Percentiles rank a stretch among this genome's conserved stretches.
Evolutionary conservation across 2,329 filamentous ascomycete species (phyloP).

Genomic region (Ramichloridium luteum): DNA sequence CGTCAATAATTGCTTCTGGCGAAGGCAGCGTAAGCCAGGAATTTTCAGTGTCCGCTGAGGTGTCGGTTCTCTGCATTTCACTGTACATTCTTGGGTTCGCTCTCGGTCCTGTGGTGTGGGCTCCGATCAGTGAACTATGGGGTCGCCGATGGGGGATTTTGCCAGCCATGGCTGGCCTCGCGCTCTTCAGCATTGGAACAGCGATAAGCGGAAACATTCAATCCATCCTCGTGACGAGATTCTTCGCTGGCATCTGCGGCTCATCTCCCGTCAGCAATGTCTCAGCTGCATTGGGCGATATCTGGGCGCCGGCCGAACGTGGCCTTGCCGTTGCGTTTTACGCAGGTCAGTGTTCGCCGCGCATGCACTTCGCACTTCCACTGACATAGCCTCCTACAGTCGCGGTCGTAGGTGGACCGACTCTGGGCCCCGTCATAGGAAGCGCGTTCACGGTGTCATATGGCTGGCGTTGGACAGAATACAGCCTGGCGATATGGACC

Average conservation of each 20-base stretch:
- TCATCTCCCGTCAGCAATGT: constrained; percentile 31
- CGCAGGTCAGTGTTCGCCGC: too few relatives aligned
- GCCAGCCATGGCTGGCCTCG: constrained; percentile 27
- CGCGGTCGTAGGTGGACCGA: too few relatives aligned
- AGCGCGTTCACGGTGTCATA: constrained; percentile 18
- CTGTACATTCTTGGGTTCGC: constrained; percentile 32
- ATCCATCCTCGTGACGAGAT: constrained; percentile 25
- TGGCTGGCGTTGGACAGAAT: constrained; percentile 20
- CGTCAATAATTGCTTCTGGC: constrained; percentile 37
- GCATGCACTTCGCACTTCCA: too few relatives aligned
- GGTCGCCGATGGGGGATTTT: constrained; percentile 30
- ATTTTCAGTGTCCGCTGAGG: constrained; percentile 29
- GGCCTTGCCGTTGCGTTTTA: constrained; percentile 24
- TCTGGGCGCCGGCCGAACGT: constrained; percentile 23
- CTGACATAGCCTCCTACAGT: too few relatives aligned
- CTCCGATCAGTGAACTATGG: constrained; percentile 29
- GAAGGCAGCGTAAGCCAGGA: constrained; percentile 30
- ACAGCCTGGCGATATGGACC: constrained; percentile 23
- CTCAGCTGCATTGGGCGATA: constrained; percentile 30
- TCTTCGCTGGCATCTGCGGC: constrained; percentile 31
- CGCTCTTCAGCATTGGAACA: constrained; percentile 32
- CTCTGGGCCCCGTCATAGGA: constrained; percentile 29
- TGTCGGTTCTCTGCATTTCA: constrained; percentile 31
- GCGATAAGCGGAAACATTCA: constrained; percentile 23
- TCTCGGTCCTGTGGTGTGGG: constrained; percentile 31